Evolutionary conservation across 495 filamentous ascomycete genomes (phyloP), one percentile per base, ranked within the genome.

Genomic region (Cercophora scortea): DNA sequence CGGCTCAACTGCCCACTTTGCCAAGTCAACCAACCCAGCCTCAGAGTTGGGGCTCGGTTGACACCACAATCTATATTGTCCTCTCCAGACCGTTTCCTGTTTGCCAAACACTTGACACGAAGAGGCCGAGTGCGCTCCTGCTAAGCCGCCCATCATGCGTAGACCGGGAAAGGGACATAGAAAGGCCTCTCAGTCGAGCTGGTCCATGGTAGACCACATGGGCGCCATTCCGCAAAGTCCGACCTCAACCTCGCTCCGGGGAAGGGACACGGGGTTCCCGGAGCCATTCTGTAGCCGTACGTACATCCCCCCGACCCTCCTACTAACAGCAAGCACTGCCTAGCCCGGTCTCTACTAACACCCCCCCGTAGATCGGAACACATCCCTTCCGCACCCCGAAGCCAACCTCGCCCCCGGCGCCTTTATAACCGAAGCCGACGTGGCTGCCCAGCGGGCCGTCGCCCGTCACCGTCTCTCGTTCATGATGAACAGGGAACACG

Each of bases 211-310:
- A 17, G 62, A 58, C 39, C 42, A 45, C 51, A 62, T 65, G 57
- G 32, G 18, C 17, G 49, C 41, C 33, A 50, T 57, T 7, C 60
- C 59, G 7, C 43, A 33, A 19, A 59, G 58, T 34, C 60, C 63
- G n/a, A 58, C 52, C 6, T 45, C 42, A 45, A 42, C 47, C 16
- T 62, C 61, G 18, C 36, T 61, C 32, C 50, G 52, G 45, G 43
- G 45, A 33, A 54, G 61, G 36, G 57, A 67, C 53, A 71, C 68
- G 11, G 68, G 68, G 18, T 71, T 71, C 35, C 68, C 68, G 10
- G 68, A 69, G 38, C 35, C 55, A 7, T 67, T 69, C 40, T 58
- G 56, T 42, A 59, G 61, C 41, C 50, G 66, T 69, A 51, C 51
- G 58, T 63, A 1, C 10, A 19, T 2, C 19, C 11, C 15, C 12